A percentile compares a stretch with the other conserved stretches of the same genome.
Conservation (phyloP, 306 rosid genomes). For the Malus sieversii region DNA sequence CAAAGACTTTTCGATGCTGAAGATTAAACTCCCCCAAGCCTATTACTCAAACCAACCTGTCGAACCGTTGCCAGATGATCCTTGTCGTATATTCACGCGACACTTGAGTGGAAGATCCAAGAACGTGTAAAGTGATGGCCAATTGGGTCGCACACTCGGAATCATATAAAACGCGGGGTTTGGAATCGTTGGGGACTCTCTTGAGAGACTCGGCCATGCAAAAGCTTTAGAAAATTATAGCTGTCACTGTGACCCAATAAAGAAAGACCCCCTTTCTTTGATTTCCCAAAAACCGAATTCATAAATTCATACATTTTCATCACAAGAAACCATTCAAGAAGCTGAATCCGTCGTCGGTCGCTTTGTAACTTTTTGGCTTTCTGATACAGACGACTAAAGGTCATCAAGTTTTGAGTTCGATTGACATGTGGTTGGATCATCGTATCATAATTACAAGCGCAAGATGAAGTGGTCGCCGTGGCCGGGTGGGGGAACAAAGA, state of each 20-base stretch:
- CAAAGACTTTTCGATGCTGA: no score
- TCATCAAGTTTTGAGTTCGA: no score
- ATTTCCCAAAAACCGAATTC: background rate
- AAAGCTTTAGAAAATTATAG: background rate
- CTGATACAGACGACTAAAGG: no score
- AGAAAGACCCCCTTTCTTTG: background rate
- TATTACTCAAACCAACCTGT: no score
- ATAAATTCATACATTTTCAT: background rate
- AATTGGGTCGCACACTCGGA: background rate
- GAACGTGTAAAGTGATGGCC: background rate
- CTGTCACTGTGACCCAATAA: background rate
- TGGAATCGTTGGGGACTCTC: background rate
- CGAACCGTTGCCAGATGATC: background rate
- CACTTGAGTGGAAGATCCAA: background rate
- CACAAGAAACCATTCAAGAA: no score
- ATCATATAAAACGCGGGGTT: background rate
- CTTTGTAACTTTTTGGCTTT: no score
- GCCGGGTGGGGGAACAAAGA: conserved; percentile 17
- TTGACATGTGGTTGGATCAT: background rate
- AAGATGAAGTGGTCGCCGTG: conserved; percentile 34
- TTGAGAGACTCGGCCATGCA: background rate
- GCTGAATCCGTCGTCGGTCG: no score
- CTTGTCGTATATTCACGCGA: background rate
- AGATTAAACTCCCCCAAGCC: background rate
- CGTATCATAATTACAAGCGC: background rate